These are phyloP conservation scores for Cymbopogon flexuosus DNA, from an alignment of 202 grass and related monocot species.

Conservation along the genomic window DNA sequence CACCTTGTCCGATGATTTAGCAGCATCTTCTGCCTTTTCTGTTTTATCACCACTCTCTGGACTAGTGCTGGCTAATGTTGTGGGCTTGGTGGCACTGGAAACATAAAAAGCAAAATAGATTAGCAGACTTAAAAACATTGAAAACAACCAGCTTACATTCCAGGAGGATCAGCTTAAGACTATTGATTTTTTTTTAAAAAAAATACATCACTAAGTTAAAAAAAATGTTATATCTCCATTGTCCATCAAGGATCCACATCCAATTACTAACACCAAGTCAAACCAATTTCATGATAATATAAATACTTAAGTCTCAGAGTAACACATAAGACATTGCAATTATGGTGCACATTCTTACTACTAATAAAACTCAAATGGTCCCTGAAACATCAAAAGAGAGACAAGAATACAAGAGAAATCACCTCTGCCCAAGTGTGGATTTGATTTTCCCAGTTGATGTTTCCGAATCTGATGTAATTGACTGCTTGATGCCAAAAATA, in stretches of 20 bases:
- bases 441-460: slow-evolving; percentile 24
- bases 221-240: background rate
- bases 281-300: background rate
- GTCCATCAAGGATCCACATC: background rate
- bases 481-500: slow-evolving; percentile 32
- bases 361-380: background rate
- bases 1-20: slow-evolving; percentile 48
- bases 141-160: background rate
- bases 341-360: background rate
- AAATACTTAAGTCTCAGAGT: background rate
- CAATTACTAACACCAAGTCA: background rate
- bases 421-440: slow-evolving; percentile 42
- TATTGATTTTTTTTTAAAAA: background rate
- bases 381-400: background rate
- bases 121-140: slow-evolving; percentile 11
- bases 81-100: slow-evolving; percentile 32
- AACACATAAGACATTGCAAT: background rate
- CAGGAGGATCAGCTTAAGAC: background rate
- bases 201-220: background rate
- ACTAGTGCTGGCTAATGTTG: slow-evolving; percentile 22
- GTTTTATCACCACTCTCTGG: slow-evolving; percentile 35
- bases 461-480: slow-evolving; percentile 31
- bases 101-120: slow-evolving; percentile 29
- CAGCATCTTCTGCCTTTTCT: slow-evolving; percentile 23
- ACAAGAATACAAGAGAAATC: slow-evolving; percentile 24